Conservation (phyloP, 1,284 basidiomycete genomes). For the Flammula alnicola region DNA sequence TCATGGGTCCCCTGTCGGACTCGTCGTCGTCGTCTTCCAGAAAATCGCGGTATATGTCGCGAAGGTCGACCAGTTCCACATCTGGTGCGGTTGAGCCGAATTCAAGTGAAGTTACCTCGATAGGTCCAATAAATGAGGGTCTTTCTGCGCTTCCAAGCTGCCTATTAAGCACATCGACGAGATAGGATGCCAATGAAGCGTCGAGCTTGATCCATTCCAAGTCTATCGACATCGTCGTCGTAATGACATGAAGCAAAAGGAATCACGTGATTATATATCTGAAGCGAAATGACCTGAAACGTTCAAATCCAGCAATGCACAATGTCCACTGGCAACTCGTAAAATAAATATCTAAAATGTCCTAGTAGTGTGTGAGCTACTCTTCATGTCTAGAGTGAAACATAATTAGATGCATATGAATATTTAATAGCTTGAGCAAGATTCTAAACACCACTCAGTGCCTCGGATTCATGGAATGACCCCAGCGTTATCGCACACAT, state of each 20-base stretch:
- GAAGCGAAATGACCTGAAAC: background rate
- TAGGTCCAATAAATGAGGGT: constrained; percentile 93
- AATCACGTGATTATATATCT: constrained; percentile 16
- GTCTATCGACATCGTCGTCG: constrained; percentile 72
- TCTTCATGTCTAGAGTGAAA: background rate
- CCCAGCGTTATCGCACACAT: too few species aligned
- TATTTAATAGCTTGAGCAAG: background rate
- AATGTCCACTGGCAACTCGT: background rate
- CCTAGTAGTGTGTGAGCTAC: background rate
- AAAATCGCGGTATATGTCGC: constrained; percentile 95
- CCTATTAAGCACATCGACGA: constrained; percentile 82
- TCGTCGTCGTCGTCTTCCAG: constrained; percentile 82
- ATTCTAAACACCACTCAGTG: too few species aligned
- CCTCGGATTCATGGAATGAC: too few species aligned
- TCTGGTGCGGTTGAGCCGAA: constrained; percentile 88
- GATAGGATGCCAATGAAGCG: constrained; percentile 67
- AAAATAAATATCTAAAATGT: background rate
- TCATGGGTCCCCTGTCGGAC: constrained; percentile 50
- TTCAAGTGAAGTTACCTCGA: constrained; percentile 84
- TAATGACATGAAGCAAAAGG: constrained; percentile 14
- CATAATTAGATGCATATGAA: constrained; percentile 1
- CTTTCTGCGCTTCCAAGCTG: constrained; percentile 73
- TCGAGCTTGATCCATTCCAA: constrained; percentile 80
- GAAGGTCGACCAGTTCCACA: constrained; percentile 88
- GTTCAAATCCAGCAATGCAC: background rate